Evolutionary conservation across 148 eudicot genomes (phyloP), one percentile per base, ranked within the genome.

Genomic region (Bassia scoparia): DNA sequence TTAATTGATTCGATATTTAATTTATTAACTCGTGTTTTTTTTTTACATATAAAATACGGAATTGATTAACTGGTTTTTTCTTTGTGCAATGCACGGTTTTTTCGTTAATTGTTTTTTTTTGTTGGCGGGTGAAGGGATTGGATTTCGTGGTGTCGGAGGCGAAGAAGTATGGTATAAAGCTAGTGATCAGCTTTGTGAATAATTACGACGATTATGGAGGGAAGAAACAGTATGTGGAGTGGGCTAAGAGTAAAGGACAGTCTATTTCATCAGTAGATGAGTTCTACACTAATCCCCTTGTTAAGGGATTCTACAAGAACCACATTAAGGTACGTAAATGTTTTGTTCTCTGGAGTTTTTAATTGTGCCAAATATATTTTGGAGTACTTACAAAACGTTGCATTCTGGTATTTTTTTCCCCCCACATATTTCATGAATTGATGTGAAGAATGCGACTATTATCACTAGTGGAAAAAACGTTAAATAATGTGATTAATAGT

Each of bases 111-210:
- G 24, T 68, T 41, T 21, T 71, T 75, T 17, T 56, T 16, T 53
- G 46, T 31, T 33, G n/a, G 21, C 26, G 20, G 24, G 53, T 56
- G 71, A 68, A 90, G 96, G 96, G 88, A 1, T 59, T 90, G 82
- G 96, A 90, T 81, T 90, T 82, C 71, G 96, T 87, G 73, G 29
- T 90, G 16, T 73, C 77, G 33, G 96, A 88, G 76, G 93, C 96
- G 10, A 78, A 82, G 74, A 90, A 77, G 50, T 74, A 87, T 80
- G 88, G 85, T 63, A 79, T 90, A 56, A 85, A 80, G 76, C 50
- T 90, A 35, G 77, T 88, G 2, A 8, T 87, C 69, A 79, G 87
- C 67, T 80, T 91, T 65, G 92, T 85, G 72, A 81, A 91, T 71
- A 85, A 85, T 61, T 87, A 80, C 11, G 72, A 85, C 0, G 79